These are phyloP conservation scores for Mortierella sp. DNA, from an alignment of 371 early-diverging fungal genomes.

Conservation along the genomic window DNA sequence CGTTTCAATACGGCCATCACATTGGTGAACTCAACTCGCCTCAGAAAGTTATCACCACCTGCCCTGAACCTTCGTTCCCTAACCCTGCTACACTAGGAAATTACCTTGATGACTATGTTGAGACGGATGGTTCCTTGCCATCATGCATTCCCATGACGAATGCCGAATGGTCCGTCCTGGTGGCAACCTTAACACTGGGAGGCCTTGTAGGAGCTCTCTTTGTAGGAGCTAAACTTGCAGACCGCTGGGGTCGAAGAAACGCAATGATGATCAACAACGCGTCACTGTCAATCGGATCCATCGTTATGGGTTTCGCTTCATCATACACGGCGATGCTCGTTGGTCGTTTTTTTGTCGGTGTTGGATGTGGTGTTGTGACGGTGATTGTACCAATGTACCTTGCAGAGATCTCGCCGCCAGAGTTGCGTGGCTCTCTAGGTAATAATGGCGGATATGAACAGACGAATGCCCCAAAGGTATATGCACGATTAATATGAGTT, in stretches of 20 bases:
- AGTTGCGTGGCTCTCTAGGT: conserved; percentile 81
- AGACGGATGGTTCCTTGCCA: conserved; percentile 60
- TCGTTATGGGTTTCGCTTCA: conserved; percentile 73
- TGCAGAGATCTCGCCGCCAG: conserved; percentile 84
- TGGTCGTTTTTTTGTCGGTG: conserved; percentile 89
- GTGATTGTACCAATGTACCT: conserved; percentile 91
- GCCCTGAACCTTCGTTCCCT: conserved; percentile 52
- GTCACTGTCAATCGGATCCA: conserved; percentile 71
- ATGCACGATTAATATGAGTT: background rate
- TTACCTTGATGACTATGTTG: conserved; percentile 20
- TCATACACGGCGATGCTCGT: conserved; percentile 64
- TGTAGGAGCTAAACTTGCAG: conserved; percentile 75
- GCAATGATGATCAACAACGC: conserved; percentile 77
- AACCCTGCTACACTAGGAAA: conserved; percentile 5
- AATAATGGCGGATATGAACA: conserved; percentile 7
- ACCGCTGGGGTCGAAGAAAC: conserved; percentile 79
- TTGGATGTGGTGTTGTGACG: conserved; percentile 87
- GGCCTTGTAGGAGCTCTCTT: conserved; percentile 88
- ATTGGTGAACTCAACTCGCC: conserved; percentile 88
- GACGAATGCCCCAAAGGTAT: background rate
- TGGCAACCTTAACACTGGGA: conserved; percentile 80
- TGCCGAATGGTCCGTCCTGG: conserved; percentile 76
- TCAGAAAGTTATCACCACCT: conserved; percentile 75
- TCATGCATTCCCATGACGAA: conserved; percentile 88
- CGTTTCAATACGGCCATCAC: conserved; percentile 88